Conservation (phyloP, 2,329 filamentous ascomycete species). For the Talaromyces atroroseus region DNA sequence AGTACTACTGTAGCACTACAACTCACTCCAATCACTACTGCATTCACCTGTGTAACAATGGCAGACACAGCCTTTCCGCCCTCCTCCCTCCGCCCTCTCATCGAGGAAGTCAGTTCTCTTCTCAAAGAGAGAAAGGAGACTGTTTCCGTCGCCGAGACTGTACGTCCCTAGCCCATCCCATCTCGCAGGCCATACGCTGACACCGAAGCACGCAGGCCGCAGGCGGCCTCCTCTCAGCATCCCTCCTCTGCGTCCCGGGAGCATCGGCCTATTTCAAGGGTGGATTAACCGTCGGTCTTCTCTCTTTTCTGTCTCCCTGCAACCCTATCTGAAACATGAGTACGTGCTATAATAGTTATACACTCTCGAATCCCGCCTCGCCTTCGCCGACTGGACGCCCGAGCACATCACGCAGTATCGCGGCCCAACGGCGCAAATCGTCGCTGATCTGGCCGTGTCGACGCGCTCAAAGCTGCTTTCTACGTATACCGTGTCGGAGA, state of each 20-base stretch:
- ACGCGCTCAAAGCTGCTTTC: conserved; percentile 50
- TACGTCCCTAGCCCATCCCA: conserved; percentile 21
- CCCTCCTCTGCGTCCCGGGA: conserved; percentile 54
- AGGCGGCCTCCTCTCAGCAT: conserved; percentile 57
- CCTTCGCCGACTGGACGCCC: conserved; percentile 58
- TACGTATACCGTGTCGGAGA: conserved; percentile 56
- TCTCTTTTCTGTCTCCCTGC: not conserved
- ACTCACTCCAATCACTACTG: too few relatives aligned
- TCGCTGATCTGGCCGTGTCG: conserved; percentile 52
- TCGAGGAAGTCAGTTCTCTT: conserved; percentile 47
- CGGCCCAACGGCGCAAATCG: conserved; percentile 57
- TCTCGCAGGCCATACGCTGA: not conserved
- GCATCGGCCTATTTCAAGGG: conserved; percentile 56
- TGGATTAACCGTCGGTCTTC: conserved; percentile 48
- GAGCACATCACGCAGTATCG: conserved; percentile 48
- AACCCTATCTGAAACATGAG: not conserved
- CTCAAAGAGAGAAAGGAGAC: conserved; percentile 53
- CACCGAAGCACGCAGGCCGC: conserved; percentile 42
- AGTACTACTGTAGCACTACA: too few relatives aligned
- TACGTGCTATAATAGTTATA: conserved; percentile 39
- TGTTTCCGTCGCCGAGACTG: conserved; percentile 58
- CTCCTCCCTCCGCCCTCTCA: conserved; percentile 36
- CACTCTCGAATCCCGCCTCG: conserved; percentile 53
- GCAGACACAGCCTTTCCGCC: conserved; percentile 27
- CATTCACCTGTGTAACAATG: not conserved